These are phyloP conservation scores for Veloboletus limbatus DNA, from an alignment of 1,284 basidiomycete species.

Conservation along the genomic window DNA sequence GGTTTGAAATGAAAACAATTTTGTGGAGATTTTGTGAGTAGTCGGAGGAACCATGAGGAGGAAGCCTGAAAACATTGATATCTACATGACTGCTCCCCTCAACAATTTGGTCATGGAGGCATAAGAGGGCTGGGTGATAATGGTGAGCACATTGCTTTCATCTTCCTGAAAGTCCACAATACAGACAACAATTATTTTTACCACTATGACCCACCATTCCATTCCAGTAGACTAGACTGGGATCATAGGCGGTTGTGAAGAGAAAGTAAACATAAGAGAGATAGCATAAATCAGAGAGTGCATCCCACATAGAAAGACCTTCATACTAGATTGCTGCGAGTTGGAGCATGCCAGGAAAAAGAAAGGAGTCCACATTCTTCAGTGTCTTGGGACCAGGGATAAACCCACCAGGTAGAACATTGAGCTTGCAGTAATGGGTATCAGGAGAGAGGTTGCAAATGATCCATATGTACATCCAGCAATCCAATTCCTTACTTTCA, in stretches of 20 bases:
- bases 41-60: background rate
- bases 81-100: background rate
- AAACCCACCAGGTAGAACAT: constrained; percentile 4
- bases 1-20: background rate
- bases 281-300: background rate
- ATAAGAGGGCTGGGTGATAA: constrained; percentile 2
- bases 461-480: constrained; percentile 13
- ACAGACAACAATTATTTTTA: constrained; percentile 5
- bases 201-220: constrained; percentile 9
- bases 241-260: constrained; percentile 1
- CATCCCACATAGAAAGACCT: constrained; percentile 1
- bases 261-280: background rate
- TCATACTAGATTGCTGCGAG: background rate
- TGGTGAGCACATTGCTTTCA: background rate
- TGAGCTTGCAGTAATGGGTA: background rate
- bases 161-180: background rate
- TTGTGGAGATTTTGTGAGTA: constrained; percentile 6
- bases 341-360: constrained; percentile 3
- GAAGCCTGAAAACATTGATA: background rate
- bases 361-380: constrained; percentile 8
- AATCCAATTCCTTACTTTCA: constrained; percentile 1
- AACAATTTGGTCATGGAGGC: background rate
- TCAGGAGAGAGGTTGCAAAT: background rate
- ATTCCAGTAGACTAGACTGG: constrained; percentile 2
- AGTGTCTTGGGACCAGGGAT: constrained; percentile 14